These are phyloP conservation scores for Magnusiomyces clavatus DNA, from an alignment of 1,139 yeast species.

Conservation along the genomic window DNA sequence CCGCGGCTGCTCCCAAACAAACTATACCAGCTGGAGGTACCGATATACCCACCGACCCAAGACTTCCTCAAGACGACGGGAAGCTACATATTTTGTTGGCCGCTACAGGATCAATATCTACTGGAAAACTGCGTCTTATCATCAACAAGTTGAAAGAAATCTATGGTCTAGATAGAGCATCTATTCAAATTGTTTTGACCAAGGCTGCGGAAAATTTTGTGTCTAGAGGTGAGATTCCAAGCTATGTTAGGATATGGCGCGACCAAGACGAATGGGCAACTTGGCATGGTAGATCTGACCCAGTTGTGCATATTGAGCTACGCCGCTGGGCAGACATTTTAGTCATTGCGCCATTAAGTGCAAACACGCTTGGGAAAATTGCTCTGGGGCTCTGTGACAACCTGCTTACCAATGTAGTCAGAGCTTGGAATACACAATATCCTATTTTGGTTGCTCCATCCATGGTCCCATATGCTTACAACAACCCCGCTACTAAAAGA, in stretches of 20 bases:
- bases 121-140: conserved; percentile 65
- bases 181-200: conserved; percentile 76
- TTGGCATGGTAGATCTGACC: conserved; percentile 80
- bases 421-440: conserved; percentile 89
- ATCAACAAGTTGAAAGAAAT: conserved; percentile 72
- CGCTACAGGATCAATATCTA: conserved; percentile 83
- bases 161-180: conserved; percentile 63
- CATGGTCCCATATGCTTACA: conserved; percentile 87
- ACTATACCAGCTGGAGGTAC: conserved; percentile 5
- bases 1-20: neutral
- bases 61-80: conserved; percentile 87
- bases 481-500: conserved; percentile 77
- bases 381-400: conserved; percentile 88
- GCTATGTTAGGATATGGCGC: conserved; percentile 70
- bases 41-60: conserved; percentile 43
- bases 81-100: conserved; percentile 80
- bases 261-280: conserved; percentile 89
- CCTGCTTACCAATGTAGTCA: conserved; percentile 71
- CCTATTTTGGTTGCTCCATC: conserved; percentile 90
- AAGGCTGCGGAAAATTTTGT: conserved; percentile 78
- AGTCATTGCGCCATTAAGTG: conserved; percentile 82
- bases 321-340: conserved; percentile 94
- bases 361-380: conserved; percentile 84
- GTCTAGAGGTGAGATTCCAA: conserved; percentile 49
- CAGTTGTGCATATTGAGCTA: conserved; percentile 85